phyloP scores from a whole-genome alignment of 805 yeast species.

The Zygotorulaspora florentina region DNA sequence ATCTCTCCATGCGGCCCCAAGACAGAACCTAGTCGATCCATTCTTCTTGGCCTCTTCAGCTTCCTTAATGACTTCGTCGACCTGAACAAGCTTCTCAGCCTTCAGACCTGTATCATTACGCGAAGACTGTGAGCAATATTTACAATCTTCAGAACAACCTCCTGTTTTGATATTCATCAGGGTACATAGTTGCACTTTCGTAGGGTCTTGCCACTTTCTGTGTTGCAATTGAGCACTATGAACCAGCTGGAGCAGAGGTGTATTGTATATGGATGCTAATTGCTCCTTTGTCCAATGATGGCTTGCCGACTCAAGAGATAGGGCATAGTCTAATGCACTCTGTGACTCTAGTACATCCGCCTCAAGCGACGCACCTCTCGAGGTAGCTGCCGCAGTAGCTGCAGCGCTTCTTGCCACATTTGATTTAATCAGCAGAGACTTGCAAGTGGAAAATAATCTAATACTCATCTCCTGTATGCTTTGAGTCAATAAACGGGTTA shows the following conservation, averaged over 20 bases:
- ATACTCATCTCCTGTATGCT: constrained; percentile 1
- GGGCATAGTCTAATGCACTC: constrained; percentile 26
- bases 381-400: constrained; percentile 9
- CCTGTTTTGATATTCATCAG: constrained; percentile 72
- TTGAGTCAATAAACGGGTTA: too few species aligned
- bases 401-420: constrained; percentile 12
- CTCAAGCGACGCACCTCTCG: neutral
- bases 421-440: constrained; percentile 4
- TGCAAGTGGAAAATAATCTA: constrained; percentile 7
- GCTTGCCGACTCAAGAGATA: constrained; percentile 31
- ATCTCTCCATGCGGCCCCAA: constrained; percentile 89
- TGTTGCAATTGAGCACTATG: constrained; percentile 62
- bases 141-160: constrained; percentile 79
- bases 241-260: constrained; percentile 62
- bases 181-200: constrained; percentile 71
- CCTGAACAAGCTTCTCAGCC: constrained; percentile 57
- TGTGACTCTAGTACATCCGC: neutral
- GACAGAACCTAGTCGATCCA: constrained; percentile 74
- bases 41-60: constrained; percentile 63
- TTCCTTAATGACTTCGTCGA: constrained; percentile 59
- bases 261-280: constrained; percentile 54
- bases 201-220: constrained; percentile 61
- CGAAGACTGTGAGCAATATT: constrained; percentile 73
- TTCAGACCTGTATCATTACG: constrained; percentile 66
- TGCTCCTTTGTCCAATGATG: constrained; percentile 58